Percentiles rank a stretch among this genome's conserved stretches.
Evolutionary conservation across 306 rosid genomes (phyloP).

Genomic region (Castanea mollissima): DNA sequence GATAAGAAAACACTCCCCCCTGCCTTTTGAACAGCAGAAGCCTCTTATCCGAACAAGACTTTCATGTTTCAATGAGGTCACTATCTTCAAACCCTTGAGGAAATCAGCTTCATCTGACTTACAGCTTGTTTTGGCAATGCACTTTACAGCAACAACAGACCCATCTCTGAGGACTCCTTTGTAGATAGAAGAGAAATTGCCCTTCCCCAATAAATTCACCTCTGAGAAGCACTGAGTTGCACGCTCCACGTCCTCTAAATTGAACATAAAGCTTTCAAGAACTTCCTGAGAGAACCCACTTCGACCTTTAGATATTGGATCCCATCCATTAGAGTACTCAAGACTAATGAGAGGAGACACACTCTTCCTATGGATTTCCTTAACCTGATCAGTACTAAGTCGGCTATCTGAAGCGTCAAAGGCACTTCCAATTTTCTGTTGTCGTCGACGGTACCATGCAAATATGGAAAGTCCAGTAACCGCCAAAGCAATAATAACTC

Average conservation of each 20-base stretch:
- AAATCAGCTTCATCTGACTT: slow-evolving; percentile 76
- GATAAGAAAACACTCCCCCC: slow-evolving; percentile 78
- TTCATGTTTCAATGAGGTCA: slow-evolving; percentile 67
- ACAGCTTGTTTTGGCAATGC: slow-evolving; percentile 80
- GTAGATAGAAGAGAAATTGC: slow-evolving; percentile 52
- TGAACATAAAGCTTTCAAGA: slow-evolving; percentile 46
- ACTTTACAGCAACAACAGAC: slow-evolving; percentile 61
- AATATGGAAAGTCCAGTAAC: slow-evolving; percentile 34
- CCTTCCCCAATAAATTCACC: slow-evolving; percentile 56
- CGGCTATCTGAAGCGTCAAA: slow-evolving; percentile 33
- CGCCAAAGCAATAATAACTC: slow-evolving; percentile 32
- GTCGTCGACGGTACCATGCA: slow-evolving; percentile 32
- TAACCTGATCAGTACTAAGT: slow-evolving; percentile 37
- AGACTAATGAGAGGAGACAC: slow-evolving; percentile 52
- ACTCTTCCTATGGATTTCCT: slow-evolving; percentile 33
- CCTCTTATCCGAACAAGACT: slow-evolving; percentile 82
- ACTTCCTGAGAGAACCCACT: slow-evolving; percentile 47
- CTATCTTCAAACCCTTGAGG: slow-evolving; percentile 72
- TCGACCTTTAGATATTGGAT: slow-evolving; percentile 45
- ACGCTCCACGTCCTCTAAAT: slow-evolving; percentile 49
- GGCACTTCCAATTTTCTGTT: slow-evolving; percentile 44
- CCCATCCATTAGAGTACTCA: slow-evolving; percentile 60
- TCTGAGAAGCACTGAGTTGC: slow-evolving; percentile 57
- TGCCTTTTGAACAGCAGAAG: slow-evolving; percentile 78
- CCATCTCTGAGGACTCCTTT: slow-evolving; percentile 73